These are phyloP conservation scores for Brasilioporus rufonigricans DNA, from an alignment of 768 basidiomycete genomes.

Conservation along the genomic window DNA sequence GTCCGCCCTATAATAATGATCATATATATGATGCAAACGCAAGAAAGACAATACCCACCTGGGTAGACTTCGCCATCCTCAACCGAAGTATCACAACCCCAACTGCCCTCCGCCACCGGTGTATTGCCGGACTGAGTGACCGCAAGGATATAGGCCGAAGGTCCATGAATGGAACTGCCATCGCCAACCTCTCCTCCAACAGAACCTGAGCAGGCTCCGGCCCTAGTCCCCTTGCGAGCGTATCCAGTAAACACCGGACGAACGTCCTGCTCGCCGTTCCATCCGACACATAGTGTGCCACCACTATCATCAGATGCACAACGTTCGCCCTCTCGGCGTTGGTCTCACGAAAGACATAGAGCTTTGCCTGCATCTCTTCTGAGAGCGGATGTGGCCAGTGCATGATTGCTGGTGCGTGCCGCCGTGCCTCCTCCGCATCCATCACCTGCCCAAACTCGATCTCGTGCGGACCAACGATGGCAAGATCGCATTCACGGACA, in stretches of 20 bases:
- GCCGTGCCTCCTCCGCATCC: slow-evolving; percentile 35
- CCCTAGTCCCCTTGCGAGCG: slow-evolving; percentile 23
- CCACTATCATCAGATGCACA: slow-evolving; percentile 43
- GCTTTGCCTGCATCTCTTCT: slow-evolving; percentile 38
- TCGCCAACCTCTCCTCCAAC: slow-evolving; percentile 39
- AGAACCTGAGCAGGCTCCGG: slow-evolving; percentile 15
- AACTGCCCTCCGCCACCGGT: slow-evolving; percentile 47
- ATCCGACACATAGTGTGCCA: slow-evolving; percentile 52
- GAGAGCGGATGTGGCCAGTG: slow-evolving; percentile 39
- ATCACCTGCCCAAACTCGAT: slow-evolving; percentile 34
- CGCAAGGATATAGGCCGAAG: slow-evolving; percentile 31
- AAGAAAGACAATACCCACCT: slow-evolving; percentile 32
- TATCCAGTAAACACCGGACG: slow-evolving; percentile 45
- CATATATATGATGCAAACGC: neutral
- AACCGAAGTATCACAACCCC: slow-evolving; percentile 36
- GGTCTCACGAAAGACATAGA: slow-evolving; percentile 41
- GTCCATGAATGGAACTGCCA: slow-evolving; percentile 39
- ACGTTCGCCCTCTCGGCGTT: slow-evolving; percentile 29
- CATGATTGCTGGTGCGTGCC: slow-evolving; percentile 28
- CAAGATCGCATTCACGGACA: slow-evolving; percentile 33
- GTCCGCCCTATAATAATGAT: slow-evolving; percentile 46
- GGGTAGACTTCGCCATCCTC: slow-evolving; percentile 33
- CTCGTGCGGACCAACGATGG: slow-evolving; percentile 35
- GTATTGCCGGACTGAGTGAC: slow-evolving; percentile 34
- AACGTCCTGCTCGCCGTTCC: slow-evolving; percentile 43